Evolutionary conservation across 2,329 filamentous ascomycete species (phyloP), one percentile per base, ranked within the genome.

Genomic region (Graphiopsis chlorocephala): DNA sequence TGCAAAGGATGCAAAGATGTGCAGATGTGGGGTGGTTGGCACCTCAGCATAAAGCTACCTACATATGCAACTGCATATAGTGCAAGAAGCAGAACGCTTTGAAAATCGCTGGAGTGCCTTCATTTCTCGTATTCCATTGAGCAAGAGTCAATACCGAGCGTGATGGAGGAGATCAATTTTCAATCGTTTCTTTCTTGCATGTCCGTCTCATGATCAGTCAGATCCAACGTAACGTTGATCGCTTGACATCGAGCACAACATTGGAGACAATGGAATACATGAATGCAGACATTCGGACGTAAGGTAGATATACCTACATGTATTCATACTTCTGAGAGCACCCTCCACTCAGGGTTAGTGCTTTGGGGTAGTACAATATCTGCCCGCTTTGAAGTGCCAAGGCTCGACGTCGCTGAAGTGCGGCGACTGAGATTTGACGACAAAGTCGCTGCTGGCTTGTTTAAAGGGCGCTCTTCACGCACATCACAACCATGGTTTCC

Each of bases 401-500:
- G 38, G 38, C 38, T 8, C 2, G 10, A 11, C 33, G 38, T 45
- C 38, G 38, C 38, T 45, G 50, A 56, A 56, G 52, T 56, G 52
- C 47, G 52, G 52, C 17, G 28, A 26, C 25, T 31, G 29, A 35
- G 53, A 33, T 56, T 56, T 38, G 53, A 56, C 53, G 31, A 38
- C 53, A n/a, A n/a, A 15, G 31, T 56, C 53, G 29, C 7, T 38
- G 53, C 53, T 15, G 53, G 53, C 53, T 31, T 20, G 53, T 31
- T 33, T 56, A 56, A 56, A 56, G 56, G 38, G 56, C 50, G 50
- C 26, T 53, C 50, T 53, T 53, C 50, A 53, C 50, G 50, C 55
- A 61, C 59, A 45, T 50, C 59, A 15, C 63, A 59, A 69, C 23
- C 71, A 83, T 83, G 80, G 73, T 79, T 75, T 80, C 87, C 66